Evolutionary conservation across 2,329 filamentous ascomycete species (phyloP), one percentile per base, ranked within the genome.

Genomic region (Ceratocystis papillata): DNA sequence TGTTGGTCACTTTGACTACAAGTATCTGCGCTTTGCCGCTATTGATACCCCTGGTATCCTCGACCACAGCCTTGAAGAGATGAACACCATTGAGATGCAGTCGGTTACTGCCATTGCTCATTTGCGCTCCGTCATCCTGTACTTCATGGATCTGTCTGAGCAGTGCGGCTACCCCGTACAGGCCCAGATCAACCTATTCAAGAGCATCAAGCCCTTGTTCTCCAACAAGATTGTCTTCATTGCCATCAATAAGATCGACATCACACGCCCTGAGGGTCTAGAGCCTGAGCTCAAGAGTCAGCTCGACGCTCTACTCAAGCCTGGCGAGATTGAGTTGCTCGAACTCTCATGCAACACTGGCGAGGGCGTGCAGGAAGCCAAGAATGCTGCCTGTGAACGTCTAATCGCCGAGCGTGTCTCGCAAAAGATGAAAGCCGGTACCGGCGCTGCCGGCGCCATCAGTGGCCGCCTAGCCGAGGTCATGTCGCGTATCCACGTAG

Each of bases 21-120:
- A 96, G 78, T 77, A 77, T 66, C 70, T 76, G 66, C 75, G 77
- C 45, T 82, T 82, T 74, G 80, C 81, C 79, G 92, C 91, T 33
- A 96, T 99, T 71, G 94, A 99, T 77, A 99, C 94, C 10, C 93
- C 93, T n/a, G 94, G 94, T 81, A 96, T 99, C 71, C 80, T 99
- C 68, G 94, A 99, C 72, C 94, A 99, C 75, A 92, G 93, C 45
- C 84, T 99, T 7, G 94, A 97, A 78, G 94, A 97, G 79, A 99
- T 97, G 94, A 96, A 96, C 79, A 97, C 94, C 2, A 99, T 99
- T 74, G 94, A 99, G 78, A 97, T 97, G 90, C 41, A 65, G 48
- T 89, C 89, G 69, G 96, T 99, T 71, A 97, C 93, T 20, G 94
- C 95, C 10, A 96, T 99, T 78, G 94, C 94, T 63, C 95, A 99